Percentiles rank a stretch among this genome's conserved stretches.
These are phyloP conservation scores for Vanrija pseudolonga DNA, from an alignment of 1,284 basidiomycete genomes.

Conservation along the genomic window DNA sequence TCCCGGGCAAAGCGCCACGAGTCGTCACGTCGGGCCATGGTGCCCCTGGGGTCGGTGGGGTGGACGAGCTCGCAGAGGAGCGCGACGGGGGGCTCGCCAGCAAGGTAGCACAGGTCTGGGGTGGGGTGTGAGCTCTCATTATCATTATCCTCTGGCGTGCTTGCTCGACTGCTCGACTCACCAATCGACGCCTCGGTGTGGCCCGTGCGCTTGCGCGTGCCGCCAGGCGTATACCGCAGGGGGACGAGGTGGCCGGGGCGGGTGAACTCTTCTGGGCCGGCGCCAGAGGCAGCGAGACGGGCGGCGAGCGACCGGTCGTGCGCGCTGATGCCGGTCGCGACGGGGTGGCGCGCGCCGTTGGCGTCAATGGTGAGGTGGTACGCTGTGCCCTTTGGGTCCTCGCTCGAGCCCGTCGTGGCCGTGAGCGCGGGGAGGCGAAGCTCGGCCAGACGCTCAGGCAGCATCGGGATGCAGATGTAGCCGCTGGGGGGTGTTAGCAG, in stretches of 20 bases:
- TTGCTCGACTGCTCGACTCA: conserved; percentile 36
- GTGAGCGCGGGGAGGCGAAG: conserved; percentile 95
- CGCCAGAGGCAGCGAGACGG: conserved; percentile 65
- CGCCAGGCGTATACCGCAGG: conserved; percentile 78
- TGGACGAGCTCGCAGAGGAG: conserved; percentile 95
- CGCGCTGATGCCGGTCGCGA: conserved; percentile 92
- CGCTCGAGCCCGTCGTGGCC: conserved; percentile 61
- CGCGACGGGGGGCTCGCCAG: conserved; percentile 72
- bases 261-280: conserved; percentile 72
- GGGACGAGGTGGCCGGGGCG: conserved; percentile 96
- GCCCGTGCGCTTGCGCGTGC: conserved; percentile 76
- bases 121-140: not conserved
- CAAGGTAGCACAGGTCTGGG: conserved; percentile 75
- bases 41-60: conserved; percentile 74
- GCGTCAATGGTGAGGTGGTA: conserved; percentile 98
- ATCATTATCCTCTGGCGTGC: too few relatives aligned
- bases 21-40: conserved; percentile 94
- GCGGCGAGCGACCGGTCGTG: conserved; percentile 88
- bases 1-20: conserved; percentile 86
- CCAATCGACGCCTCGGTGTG: conserved; percentile 88
- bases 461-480: conserved; percentile 88
- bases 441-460: conserved; percentile 67
- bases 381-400: conserved; percentile 88
- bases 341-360: conserved; percentile 50
- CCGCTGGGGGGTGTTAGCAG: conserved; percentile 58